A percentile compares a stretch with the other conserved stretches of the same genome.
These are phyloP conservation scores for Pichia gijzeniarum DNA, from an alignment of 805 yeast species.

Conservation along the genomic window DNA sequence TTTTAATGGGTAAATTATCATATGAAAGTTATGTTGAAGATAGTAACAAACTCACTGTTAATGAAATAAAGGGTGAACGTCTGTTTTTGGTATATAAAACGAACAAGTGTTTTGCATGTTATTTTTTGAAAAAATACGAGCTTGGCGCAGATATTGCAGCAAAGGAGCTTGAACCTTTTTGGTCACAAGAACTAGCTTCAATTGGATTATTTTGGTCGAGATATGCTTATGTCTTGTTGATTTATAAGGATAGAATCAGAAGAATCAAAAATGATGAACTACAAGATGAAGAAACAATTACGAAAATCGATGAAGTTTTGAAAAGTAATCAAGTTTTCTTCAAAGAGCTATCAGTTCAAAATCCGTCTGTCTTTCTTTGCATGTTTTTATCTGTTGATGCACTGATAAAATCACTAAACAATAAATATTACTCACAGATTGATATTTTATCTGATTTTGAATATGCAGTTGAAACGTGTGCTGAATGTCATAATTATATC, in stretches of 20 bases:
- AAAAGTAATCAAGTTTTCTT: conserved; percentile 23
- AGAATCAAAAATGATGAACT: conserved; percentile 7
- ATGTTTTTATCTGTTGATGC: conserved; percentile 34
- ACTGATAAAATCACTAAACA: conserved; percentile 21
- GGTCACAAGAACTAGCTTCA: conserved; percentile 1
- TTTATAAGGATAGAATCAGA: conserved; percentile 9
- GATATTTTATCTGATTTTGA: conserved; percentile 40
- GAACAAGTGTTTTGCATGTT: conserved; percentile 4
- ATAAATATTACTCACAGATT: conserved; percentile 25
- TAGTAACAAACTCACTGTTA: neutral
- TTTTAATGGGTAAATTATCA: conserved; percentile 8
- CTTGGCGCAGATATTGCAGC: conserved; percentile 7
- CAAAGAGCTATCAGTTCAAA: conserved; percentile 30
- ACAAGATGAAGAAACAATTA: conserved; percentile 18
- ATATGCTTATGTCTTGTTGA: conserved; percentile 12
- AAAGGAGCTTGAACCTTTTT: conserved; percentile 4
- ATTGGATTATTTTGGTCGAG: conserved; percentile 11
- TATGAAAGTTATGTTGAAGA: neutral
- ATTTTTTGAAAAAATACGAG: conserved; percentile 11
- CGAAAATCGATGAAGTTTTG: conserved; percentile 15
- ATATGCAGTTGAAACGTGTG: conserved; percentile 37
- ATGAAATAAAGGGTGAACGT: neutral
- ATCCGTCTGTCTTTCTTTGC: conserved; percentile 35
- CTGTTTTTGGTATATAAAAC: neutral
- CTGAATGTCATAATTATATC: conserved; percentile 25